Conservation (phyloP, 2,329 filamentous ascomycete species). For the Zymoseptoria passerinii region DNA sequence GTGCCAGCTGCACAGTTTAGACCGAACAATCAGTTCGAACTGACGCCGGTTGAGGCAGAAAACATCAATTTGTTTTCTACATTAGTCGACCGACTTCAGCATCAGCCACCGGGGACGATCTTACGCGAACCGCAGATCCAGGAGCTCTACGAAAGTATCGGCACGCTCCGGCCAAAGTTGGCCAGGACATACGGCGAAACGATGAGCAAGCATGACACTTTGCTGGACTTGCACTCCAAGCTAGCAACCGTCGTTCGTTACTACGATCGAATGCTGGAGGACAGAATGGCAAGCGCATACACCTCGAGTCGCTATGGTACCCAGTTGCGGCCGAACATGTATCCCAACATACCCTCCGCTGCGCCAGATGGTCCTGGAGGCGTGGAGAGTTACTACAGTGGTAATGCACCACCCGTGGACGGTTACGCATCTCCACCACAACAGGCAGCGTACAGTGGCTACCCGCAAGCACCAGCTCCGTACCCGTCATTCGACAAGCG, state of each 20-base stretch:
- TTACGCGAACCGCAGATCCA: slow-evolving; percentile 96
- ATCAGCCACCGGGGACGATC: slow-evolving; percentile 91
- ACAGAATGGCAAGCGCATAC: slow-evolving; percentile 86
- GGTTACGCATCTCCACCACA: slow-evolving; percentile 38
- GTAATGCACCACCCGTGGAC: slow-evolving; percentile 46
- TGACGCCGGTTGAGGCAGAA: slow-evolving; percentile 87
- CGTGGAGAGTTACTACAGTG: slow-evolving; percentile 76
- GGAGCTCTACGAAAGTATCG: slow-evolving; percentile 94
- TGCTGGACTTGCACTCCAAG: slow-evolving; percentile 90
- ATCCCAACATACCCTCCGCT: slow-evolving; percentile 59
- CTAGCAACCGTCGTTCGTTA: slow-evolving; percentile 93
- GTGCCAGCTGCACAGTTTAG: slow-evolving; percentile 45
- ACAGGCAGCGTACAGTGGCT: slow-evolving; percentile 43
- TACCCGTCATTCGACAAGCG: slow-evolving; percentile 28
- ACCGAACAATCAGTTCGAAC: slow-evolving; percentile 87
- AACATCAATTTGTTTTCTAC: slow-evolving; percentile 96
- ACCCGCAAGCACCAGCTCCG: slow-evolving; percentile 32
- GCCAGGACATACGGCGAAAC: slow-evolving; percentile 95
- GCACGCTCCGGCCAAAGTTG: slow-evolving; percentile 83
- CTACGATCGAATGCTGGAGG: slow-evolving; percentile 96
- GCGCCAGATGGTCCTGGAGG: slow-evolving; percentile 40
- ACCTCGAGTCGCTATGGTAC: slow-evolving; percentile 55
- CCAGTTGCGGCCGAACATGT: slow-evolving; percentile 49
- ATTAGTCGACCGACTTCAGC: slow-evolving; percentile 85
- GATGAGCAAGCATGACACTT: slow-evolving; percentile 98